A percentile compares a stretch with the other conserved stretches of the same genome.
phyloP scores from a whole-genome alignment of 331 rosid genomes.

The Ulmus americana region DNA sequence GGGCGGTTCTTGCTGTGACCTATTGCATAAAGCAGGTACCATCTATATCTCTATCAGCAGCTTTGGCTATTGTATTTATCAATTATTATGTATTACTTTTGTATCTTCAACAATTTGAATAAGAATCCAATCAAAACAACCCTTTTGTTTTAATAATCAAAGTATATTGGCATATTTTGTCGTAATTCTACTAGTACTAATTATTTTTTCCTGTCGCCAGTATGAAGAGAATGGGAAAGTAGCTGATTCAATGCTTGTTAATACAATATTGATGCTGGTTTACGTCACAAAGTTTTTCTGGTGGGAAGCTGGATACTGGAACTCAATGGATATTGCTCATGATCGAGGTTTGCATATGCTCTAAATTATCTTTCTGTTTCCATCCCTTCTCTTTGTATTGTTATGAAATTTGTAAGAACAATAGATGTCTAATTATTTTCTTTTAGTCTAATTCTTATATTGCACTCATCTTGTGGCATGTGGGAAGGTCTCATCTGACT shows the following conservation, averaged over 20 bases:
- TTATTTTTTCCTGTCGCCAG: constrained; percentile 15
- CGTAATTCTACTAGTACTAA: not conserved
- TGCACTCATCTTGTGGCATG: too few relatives aligned
- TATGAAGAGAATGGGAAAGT: constrained; percentile 45
- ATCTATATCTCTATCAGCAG: constrained; percentile 1
- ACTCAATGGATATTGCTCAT: constrained; percentile 96
- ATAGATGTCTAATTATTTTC: too few relatives aligned
- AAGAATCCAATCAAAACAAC: too few relatives aligned
- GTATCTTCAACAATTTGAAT: not conserved
- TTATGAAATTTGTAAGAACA: not conserved
- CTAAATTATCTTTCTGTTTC: constrained; percentile 10
- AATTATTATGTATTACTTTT: not conserved
- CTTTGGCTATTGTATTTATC: not conserved
- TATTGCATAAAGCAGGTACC: constrained; percentile 96
- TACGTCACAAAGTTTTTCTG: constrained; percentile 90
- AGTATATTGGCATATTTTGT: not conserved
- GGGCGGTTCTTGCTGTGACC: constrained; percentile 96
- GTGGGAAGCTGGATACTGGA: constrained; percentile 99
- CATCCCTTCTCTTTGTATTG: constrained; percentile 7
- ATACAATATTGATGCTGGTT: constrained; percentile 68
- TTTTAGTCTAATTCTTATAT: too few relatives aligned
- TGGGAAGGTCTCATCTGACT: too few relatives aligned
- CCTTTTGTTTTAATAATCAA: not conserved
- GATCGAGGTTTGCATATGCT: constrained; percentile 69
- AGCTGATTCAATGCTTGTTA: constrained; percentile 92